Evolutionary conservation across 805 yeast species (phyloP).

Genomic region (Saccharomycopsis sp.): DNA sequence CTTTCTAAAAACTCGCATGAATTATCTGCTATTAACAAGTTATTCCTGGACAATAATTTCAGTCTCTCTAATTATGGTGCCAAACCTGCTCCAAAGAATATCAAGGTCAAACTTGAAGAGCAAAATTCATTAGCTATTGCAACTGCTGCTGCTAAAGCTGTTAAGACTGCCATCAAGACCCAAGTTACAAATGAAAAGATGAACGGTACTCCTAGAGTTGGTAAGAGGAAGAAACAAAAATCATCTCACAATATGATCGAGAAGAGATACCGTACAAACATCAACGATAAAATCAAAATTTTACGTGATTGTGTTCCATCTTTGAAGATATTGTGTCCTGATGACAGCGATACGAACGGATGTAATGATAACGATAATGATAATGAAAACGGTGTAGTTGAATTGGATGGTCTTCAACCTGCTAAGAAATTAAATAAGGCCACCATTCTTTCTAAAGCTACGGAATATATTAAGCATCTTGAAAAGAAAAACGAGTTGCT

Average conservation of each 20-base stretch:
- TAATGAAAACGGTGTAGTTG: slow-evolving; percentile 44
- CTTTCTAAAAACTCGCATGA: neutral
- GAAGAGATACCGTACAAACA: slow-evolving; percentile 64
- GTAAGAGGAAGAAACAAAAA: slow-evolving; percentile 40
- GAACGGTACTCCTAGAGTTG: neutral
- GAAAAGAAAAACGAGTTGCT: slow-evolving; percentile 52
- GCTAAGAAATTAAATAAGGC: slow-evolving; percentile 76
- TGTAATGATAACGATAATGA: slow-evolving; percentile 49
- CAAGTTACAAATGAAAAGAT: neutral
- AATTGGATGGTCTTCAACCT: slow-evolving; percentile 68
- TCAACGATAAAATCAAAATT: slow-evolving; percentile 58
- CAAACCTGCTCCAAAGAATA: neutral
- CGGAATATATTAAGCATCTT: slow-evolving; percentile 70
- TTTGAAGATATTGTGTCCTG: slow-evolving; percentile 43
- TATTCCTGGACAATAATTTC: neutral
- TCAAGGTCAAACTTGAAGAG: neutral
- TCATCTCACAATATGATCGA: slow-evolving; percentile 67
- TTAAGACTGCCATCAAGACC: neutral
- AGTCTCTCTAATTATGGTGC: neutral
- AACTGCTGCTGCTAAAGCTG: neutral
- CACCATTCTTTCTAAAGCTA: slow-evolving; percentile 65
- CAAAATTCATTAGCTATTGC: neutral
- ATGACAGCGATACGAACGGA: slow-evolving; percentile 47
- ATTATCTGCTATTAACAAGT: slow-evolving; percentile 1
- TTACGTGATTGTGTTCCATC: slow-evolving; percentile 65